Percentiles rank a stretch among this genome's conserved stretches.
phyloP scores from a whole-genome alignment of 495 filamentous ascomycete species.

The Penicillium subrubescens region DNA sequence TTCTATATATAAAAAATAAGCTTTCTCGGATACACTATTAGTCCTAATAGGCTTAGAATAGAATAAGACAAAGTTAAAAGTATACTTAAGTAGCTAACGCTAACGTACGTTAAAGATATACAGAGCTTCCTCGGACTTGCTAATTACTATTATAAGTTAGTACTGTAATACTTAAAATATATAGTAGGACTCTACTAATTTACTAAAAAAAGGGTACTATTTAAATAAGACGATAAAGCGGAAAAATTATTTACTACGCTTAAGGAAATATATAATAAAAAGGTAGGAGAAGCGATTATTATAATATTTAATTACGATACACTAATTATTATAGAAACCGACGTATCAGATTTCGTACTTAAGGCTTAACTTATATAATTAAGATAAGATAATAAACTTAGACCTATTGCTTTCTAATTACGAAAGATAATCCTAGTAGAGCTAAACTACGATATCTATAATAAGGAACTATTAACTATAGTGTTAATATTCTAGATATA shows the following conservation, averaged over 20 bases:
- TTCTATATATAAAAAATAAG: neutral
- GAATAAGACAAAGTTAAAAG: neutral
- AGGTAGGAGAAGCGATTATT: neutral
- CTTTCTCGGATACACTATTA: constrained; percentile 6
- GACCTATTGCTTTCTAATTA: constrained; percentile 2
- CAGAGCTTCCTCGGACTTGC: neutral
- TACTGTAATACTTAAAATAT: neutral
- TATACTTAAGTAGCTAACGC: neutral
- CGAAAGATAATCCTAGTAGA: neutral
- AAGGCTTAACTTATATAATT: constrained; percentile 1
- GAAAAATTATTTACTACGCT: neutral
- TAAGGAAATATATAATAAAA: constrained; percentile 4
- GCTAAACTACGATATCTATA: neutral
- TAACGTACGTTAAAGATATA: neutral
- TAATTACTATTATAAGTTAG: neutral
- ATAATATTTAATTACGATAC: neutral
- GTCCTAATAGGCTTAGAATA: neutral
- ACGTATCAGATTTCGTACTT: neutral
- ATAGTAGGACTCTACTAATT: neutral
- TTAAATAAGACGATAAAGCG: neutral
- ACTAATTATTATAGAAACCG: constrained; percentile 2
- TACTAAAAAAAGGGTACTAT: constrained; percentile 1
- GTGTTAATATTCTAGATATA: constrained; percentile 3
- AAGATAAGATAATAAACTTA: neutral
- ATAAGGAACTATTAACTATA: constrained; percentile 10